Evolutionary conservation across 306 rosid species (phyloP).

Genomic region (Rosa lucieae): DNA sequence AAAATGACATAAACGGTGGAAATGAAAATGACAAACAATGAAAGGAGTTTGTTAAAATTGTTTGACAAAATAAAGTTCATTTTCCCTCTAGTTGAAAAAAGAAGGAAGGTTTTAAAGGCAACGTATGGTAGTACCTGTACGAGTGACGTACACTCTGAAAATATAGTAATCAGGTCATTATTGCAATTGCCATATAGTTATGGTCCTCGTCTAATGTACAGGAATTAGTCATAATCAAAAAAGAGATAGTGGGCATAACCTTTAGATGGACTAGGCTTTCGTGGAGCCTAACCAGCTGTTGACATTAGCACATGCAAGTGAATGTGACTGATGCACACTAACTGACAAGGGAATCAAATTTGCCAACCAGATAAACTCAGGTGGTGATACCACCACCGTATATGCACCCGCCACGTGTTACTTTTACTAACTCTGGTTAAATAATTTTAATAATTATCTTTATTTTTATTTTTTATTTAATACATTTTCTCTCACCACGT

Average conservation of each 20-base stretch:
- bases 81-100: not conserved
- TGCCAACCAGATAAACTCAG: too few species aligned
- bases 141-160: not conserved
- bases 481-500: too few species aligned
- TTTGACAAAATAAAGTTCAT: not conserved
- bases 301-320: not conserved
- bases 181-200: not conserved
- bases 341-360: not conserved
- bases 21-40: not conserved
- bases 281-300: too few species aligned
- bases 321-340: not conserved
- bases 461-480: too few species aligned
- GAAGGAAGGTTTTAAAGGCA: too few species aligned
- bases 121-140: too few species aligned
- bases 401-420: too few species aligned
- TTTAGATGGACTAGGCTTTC: not conserved
- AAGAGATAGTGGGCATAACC: not conserved
- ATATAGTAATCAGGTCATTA: not conserved
- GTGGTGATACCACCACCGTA: too few species aligned
- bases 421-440: too few species aligned
- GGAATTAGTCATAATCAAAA: not conserved
- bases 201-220: not conserved
- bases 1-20: not conserved
- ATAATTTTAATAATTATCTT: too few species aligned
- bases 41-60: not conserved